These are phyloP conservation scores for Voacanga thouarsii DNA, from an alignment of 257 asterid species.

Conservation along the genomic window DNA sequence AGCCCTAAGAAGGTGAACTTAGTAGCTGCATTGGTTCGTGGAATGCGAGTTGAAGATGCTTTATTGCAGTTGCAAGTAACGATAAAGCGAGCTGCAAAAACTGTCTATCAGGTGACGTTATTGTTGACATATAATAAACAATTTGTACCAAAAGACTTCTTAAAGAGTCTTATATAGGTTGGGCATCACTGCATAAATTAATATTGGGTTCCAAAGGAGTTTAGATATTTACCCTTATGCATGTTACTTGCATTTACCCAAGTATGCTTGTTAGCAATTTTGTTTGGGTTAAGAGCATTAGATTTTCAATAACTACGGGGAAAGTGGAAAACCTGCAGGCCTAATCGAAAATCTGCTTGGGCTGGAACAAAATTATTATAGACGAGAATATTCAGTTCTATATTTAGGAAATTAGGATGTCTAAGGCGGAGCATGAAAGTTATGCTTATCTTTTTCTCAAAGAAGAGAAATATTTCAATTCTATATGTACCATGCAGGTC, in stretches of 20 bases:
- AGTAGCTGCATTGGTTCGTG: slow-evolving; percentile 93
- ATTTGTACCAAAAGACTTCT: not conserved
- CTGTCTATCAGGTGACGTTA: slow-evolving; percentile 77
- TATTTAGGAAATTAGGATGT: not conserved
- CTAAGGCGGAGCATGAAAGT: too few species aligned
- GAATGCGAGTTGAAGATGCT: slow-evolving; percentile 98
- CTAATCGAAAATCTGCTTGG: not conserved
- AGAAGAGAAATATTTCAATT: not conserved
- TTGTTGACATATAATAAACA: slow-evolving; percentile 1
- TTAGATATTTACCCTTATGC: not conserved
- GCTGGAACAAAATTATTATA: not conserved
- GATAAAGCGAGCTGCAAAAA: slow-evolving; percentile 88
- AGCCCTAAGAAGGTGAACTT: slow-evolving; percentile 92
- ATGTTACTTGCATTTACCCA: not conserved
- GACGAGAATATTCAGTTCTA: not conserved
- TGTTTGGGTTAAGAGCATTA: not conserved
- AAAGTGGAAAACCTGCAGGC: not conserved
- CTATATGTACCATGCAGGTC: slow-evolving; percentile 39
- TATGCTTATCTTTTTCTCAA: not conserved
- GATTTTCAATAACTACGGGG: not conserved
- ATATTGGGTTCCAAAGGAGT: not conserved
- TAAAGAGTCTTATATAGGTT: not conserved
- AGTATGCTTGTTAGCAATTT: not conserved
- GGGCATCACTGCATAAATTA: not conserved
- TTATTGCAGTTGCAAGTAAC: slow-evolving; percentile 90